A percentile compares a stretch with the other conserved stretches of the same genome.
These are phyloP conservation scores for Candida arabinofermentans DNA, from an alignment of 805 yeast genomes.

Conservation along the genomic window DNA sequence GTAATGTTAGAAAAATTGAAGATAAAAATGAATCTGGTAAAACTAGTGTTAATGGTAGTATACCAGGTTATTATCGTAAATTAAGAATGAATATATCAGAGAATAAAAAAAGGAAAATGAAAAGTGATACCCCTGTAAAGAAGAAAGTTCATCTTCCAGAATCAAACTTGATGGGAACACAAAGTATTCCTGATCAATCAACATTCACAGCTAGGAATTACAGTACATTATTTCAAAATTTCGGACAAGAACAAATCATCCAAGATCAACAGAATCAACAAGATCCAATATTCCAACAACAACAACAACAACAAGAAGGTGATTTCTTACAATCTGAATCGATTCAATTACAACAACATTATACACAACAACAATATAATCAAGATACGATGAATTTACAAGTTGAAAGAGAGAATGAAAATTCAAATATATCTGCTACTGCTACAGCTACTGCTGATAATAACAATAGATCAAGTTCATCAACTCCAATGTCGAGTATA, in stretches of 20 bases:
- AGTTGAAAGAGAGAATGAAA: too few relatives aligned
- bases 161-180: background rate
- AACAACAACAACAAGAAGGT: conserved; percentile 1
- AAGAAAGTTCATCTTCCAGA: too few relatives aligned
- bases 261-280: background rate
- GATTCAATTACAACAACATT: conserved; percentile 1
- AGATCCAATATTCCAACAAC: background rate
- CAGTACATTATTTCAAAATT: conserved; percentile 7
- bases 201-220: conserved; percentile 8
- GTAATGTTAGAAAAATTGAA: conserved; percentile 29
- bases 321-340: too few relatives aligned
- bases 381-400: background rate
- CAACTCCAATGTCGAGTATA: conserved; percentile 10
- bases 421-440: too few relatives aligned
- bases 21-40: conserved; percentile 27
- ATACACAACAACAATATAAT: background rate
- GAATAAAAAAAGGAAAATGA: background rate
- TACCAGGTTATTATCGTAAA: conserved; percentile 29
- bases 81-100: conserved; percentile 12
- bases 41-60: conserved; percentile 31
- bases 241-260: too few relatives aligned
- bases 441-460: background rate
- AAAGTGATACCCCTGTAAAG: background rate
- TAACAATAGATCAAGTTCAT: conserved; percentile 2
- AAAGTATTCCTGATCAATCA: too few relatives aligned